Conservation (phyloP, 2,329 filamentous ascomycete species). For the Diplodia sapinea region DNA sequence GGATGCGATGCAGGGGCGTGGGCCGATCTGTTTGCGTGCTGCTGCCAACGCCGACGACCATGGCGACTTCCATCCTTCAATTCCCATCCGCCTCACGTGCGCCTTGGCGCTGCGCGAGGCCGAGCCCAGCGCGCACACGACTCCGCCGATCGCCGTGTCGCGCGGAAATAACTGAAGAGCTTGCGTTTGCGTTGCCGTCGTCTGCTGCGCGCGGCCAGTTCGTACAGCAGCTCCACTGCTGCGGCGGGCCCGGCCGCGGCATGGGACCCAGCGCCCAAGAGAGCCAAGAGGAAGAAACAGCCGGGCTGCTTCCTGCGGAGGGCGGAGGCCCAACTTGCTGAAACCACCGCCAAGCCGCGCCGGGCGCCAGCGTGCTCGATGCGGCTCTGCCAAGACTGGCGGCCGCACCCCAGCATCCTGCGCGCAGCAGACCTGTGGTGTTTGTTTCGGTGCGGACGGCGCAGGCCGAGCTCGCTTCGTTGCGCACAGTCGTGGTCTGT, state of each 20-base stretch:
- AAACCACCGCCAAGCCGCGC: conserved; percentile 20
- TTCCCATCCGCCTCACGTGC: conserved; percentile 9
- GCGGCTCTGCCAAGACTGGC: conserved; percentile 1
- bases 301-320: too few species aligned
- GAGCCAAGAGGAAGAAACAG: conserved; percentile 15
- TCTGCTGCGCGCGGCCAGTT: neutral
- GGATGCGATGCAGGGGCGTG: conserved; percentile 25
- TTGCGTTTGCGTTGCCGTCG: conserved; percentile 5
- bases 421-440: neutral
- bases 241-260: neutral
- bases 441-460: neutral
- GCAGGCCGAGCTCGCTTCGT: neutral
- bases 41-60: neutral
- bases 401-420: neutral
- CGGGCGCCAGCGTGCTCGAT: neutral
- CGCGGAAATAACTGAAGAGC: neutral
- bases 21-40: conserved; percentile 12
- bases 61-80: neutral
- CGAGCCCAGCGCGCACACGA: neutral
- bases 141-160: conserved; percentile 6
- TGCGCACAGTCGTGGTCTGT: conserved; percentile 4
- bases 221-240: conserved; percentile 4
- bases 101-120: conserved; percentile 6
- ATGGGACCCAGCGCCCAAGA: neutral
- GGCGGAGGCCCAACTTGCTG: conserved; percentile 8